Conservation (phyloP, 371 early-diverging fungal species). For the Smittium culicis region DNA sequence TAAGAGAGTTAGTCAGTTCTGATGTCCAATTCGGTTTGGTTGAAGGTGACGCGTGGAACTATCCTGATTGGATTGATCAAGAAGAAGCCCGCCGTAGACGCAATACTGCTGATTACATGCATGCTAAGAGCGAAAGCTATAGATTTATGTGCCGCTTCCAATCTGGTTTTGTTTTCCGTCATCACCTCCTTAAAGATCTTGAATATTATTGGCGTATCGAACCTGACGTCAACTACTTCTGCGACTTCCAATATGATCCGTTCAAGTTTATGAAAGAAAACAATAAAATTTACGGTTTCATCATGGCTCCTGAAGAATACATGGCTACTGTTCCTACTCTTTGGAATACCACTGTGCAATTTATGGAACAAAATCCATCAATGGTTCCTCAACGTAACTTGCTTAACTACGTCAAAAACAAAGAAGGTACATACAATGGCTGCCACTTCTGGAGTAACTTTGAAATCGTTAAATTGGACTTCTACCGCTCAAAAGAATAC, state of each 20-base stretch:
- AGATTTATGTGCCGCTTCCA: constrained; percentile 84
- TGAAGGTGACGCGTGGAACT: constrained; percentile 56
- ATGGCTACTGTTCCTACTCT: constrained; percentile 66
- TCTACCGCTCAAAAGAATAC: constrained; percentile 30
- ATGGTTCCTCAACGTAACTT: constrained; percentile 18
- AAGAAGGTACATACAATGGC: constrained; percentile 26
- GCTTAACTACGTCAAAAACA: constrained; percentile 28
- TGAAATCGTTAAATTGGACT: constrained; percentile 29
- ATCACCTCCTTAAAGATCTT: constrained; percentile 57
- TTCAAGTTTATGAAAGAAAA: constrained; percentile 68
- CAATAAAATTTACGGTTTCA: constrained; percentile 67
- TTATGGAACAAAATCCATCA: constrained; percentile 34
- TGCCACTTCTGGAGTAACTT: constrained; percentile 35
- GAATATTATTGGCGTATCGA: constrained; percentile 96
- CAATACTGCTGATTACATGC: not conserved
- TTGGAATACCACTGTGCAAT: constrained; percentile 50
- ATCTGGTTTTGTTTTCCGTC: constrained; percentile 76
- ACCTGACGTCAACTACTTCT: constrained; percentile 73
- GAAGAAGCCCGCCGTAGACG: not conserved
- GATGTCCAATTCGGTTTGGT: constrained; percentile 42
- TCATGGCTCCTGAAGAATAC: constrained; percentile 66
- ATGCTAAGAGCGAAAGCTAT: constrained; percentile 48
- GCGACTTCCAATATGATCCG: constrained; percentile 80
- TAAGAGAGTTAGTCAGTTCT: constrained; percentile 42
- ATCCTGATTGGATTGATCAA: constrained; percentile 64